Conservation (phyloP, 805 yeast genomes). For the Ogataea degrootiae region DNA sequence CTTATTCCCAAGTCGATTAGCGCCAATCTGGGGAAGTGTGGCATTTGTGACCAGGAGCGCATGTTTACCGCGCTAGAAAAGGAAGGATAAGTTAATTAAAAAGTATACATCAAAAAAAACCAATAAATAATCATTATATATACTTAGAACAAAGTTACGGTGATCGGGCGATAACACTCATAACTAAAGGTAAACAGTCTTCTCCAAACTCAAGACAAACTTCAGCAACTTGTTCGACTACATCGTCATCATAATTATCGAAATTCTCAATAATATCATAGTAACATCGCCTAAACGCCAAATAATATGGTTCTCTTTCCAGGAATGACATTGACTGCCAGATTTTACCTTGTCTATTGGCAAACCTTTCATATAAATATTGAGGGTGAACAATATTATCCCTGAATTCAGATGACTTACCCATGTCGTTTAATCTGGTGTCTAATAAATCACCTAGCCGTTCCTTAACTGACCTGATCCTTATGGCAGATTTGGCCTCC, state of each 20-base stretch:
- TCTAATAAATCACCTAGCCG: slow-evolving; percentile 25
- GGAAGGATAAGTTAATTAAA: background rate
- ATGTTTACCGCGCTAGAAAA: no score
- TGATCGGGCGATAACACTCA: slow-evolving; percentile 8
- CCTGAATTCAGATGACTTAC: slow-evolving; percentile 24
- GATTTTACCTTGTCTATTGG: slow-evolving; percentile 13
- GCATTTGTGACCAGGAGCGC: no score
- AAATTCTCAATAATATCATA: slow-evolving; percentile 16
- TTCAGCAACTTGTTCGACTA: slow-evolving; percentile 19
- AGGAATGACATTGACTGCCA: slow-evolving; percentile 21
- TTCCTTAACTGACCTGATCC: slow-evolving; percentile 13
- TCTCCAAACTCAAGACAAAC: slow-evolving; percentile 25
- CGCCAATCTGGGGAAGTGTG: no score
- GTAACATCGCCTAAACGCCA: slow-evolving; percentile 28
- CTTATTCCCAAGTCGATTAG: no score
- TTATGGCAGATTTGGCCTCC: background rate
- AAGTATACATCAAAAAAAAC: background rate
- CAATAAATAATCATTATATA: background rate
- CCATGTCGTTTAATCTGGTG: slow-evolving; percentile 23
- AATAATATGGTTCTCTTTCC: slow-evolving; percentile 24
- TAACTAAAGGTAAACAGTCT: slow-evolving; percentile 16
- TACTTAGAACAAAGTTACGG: no score
- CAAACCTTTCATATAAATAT: slow-evolving; percentile 23
- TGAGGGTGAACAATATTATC: slow-evolving; percentile 24
- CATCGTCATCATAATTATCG: slow-evolving; percentile 10